Conservation (phyloP, 306 rosid species). For the Vigna unguiculata region DNA sequence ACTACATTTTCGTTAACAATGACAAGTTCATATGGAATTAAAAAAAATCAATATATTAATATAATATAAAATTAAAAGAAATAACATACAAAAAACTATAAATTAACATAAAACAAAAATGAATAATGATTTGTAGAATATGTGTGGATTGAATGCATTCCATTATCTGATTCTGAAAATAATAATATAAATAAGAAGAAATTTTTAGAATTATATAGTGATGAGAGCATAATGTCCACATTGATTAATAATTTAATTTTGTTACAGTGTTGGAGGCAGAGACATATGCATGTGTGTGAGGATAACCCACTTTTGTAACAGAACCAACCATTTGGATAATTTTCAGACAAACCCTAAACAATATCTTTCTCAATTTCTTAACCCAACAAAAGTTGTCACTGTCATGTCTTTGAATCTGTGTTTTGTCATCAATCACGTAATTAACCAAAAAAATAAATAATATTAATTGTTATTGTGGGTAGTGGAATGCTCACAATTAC, state of each 20-base stretch:
- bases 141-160: no score
- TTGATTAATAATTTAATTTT: slow-evolving; percentile 5
- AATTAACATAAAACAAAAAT: no score
- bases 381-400: neutral
- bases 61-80: no score
- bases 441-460: neutral
- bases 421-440: neutral
- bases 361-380: neutral
- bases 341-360: slow-evolving; percentile 19
- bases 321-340: slow-evolving; percentile 23
- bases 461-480: neutral
- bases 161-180: no score
- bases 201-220: neutral
- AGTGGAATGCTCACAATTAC: slow-evolving; percentile 45
- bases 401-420: neutral
- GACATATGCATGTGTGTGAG: neutral
- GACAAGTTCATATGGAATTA: no score
- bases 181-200: no score
- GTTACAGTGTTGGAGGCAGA: neutral
- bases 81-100: no score
- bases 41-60: no score
- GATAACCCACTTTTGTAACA: neutral
- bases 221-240: neutral
- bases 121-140: no score
- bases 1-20: no score